Conservation (phyloP, 2,329 filamentous ascomycete genomes). For the Verticillium nubilum region DNA sequence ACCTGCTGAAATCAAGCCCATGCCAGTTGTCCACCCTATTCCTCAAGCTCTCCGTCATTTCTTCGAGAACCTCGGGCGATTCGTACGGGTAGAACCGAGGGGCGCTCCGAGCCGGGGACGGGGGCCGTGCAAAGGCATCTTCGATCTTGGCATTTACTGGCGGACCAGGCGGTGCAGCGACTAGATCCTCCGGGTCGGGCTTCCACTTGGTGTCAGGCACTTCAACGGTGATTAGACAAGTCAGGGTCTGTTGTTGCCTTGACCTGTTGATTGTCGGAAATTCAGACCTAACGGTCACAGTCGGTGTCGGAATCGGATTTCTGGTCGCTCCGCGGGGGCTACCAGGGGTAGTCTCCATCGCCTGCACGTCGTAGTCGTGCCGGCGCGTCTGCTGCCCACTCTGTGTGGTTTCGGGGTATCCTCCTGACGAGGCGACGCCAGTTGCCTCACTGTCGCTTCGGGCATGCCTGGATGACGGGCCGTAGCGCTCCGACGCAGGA, state of each 20-base stretch:
- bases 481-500: slow-evolving; percentile 37
- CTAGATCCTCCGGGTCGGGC: slow-evolving; percentile 76
- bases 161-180: slow-evolving; percentile 38
- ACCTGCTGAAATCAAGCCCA: slow-evolving; percentile 83
- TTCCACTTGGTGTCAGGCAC: slow-evolving; percentile 90
- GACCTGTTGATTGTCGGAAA: slow-evolving; percentile 92
- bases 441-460: slow-evolving; percentile 77
- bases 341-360: slow-evolving; percentile 81
- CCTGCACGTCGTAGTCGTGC: slow-evolving; percentile 93
- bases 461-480: slow-evolving; percentile 47
- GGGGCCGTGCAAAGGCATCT: slow-evolving; percentile 48
- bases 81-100: slow-evolving; percentile 67
- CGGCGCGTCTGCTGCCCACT: slow-evolving; percentile 63
- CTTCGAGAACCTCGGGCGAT: slow-evolving; percentile 68
- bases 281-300: slow-evolving; percentile 92
- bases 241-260: slow-evolving; percentile 89
- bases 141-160: slow-evolving; percentile 40
- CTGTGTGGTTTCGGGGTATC: slow-evolving; percentile 73
- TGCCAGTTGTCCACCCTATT: slow-evolving; percentile 98
- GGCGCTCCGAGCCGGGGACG: slow-evolving; percentile 53
- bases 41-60: slow-evolving; percentile 80
- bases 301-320: slow-evolving; percentile 85
- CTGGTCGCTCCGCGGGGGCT: slow-evolving; percentile 67
- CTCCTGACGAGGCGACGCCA: slow-evolving; percentile 67
- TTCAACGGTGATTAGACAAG: slow-evolving; percentile 89